Base-by-base conservation (phyloP, 2,329 filamentous ascomycete species). In the Aspergillus pseudoterreus region DNA sequence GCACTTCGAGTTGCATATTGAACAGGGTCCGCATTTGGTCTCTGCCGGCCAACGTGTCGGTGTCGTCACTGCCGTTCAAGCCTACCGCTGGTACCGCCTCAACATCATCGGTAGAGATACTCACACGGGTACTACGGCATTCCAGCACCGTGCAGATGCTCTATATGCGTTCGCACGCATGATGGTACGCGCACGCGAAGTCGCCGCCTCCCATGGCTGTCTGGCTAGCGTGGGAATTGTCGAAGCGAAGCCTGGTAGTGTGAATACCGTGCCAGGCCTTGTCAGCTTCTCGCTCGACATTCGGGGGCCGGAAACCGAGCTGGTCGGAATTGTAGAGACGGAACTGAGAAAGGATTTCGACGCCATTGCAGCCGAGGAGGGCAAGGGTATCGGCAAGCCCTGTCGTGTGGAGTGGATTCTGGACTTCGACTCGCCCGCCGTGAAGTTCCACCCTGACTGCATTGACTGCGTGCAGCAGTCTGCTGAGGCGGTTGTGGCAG, bases 1-100 rank as follows among this genome's bases (percentile, higher is more conserved):
- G 0, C 88, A 92, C 67, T 92, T 92, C 62, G 88, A 92, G 68
- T 77, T 94, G 9, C 89, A 94, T 64, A 92, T 92, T 48, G 90
- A 95, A 66, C 90, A 95, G 66, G 88, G 88, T 0, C 88, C 88
- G 0, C 82, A 90, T 32, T 78, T 95, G 1, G 84, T 92, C 62
- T 78, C 78, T 14, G 76, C 80, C 24, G 72, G 77, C 22, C 78
- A 84, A 57, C 83, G 84, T 49, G 79, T 92, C 47, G 85, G 86
- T 19, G 79, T 88, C 6, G 88, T 92, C 4, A 79, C 81, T 30
- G 87, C 86, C 2, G 87, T 88, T 1, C 87, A 91, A 65, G 85
- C 85, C 4, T 90, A 88, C 67, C 82, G 83, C 52, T 91, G 88
- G 88, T 84, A 84, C 66, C 86, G 82, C 0, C 68, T 91, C 35